Percentiles rank a stretch among this genome's conserved stretches.
phyloP scores from a whole-genome alignment of 495 filamentous ascomycete species.

The Penicillium angulare region DNA sequence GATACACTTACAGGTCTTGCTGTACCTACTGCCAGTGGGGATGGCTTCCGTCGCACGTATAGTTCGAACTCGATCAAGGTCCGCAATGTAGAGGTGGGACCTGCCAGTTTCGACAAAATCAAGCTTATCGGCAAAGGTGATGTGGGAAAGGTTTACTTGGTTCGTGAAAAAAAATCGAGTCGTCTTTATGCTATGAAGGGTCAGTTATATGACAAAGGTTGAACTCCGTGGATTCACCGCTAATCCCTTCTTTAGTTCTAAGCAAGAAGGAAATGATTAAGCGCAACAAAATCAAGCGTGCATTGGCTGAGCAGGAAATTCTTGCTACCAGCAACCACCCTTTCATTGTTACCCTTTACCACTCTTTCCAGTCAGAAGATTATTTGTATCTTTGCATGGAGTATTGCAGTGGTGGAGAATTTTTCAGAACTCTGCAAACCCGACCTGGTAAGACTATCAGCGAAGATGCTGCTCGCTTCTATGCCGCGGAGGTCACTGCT shows the following conservation, averaged over 20 bases:
- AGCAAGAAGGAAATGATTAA: slow-evolving; percentile 99
- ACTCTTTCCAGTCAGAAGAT: slow-evolving; percentile 98
- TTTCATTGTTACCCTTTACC: slow-evolving; percentile 97
- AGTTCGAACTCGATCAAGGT: slow-evolving; percentile 99
- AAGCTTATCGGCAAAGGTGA: slow-evolving; percentile 98
- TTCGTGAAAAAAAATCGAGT: slow-evolving; percentile 94
- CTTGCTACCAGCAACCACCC: slow-evolving; percentile 97
- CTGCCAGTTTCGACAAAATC: slow-evolving; percentile 97
- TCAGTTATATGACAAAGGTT: slow-evolving; percentile 34
- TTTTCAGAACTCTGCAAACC: slow-evolving; percentile 94
- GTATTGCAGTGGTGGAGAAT: slow-evolving; percentile 97
- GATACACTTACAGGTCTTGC: slow-evolving; percentile 50
- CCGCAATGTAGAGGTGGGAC: slow-evolving; percentile 92
- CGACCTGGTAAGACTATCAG: slow-evolving; percentile 94
- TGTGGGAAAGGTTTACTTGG: slow-evolving; percentile 97
- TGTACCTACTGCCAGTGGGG: slow-evolving; percentile 36
- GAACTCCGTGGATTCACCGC: background rate
- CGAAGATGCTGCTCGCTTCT: slow-evolving; percentile 96
- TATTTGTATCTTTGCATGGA: slow-evolving; percentile 99
- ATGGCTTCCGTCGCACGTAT: slow-evolving; percentile 87
- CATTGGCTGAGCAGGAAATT: slow-evolving; percentile 96
- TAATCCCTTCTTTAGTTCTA: slow-evolving; percentile 60
- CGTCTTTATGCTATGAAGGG: slow-evolving; percentile 99
- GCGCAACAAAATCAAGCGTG: slow-evolving; percentile 99
- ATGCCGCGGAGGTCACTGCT: slow-evolving; percentile 97